Conservation (phyloP, 2,329 filamentous ascomycete species). For the Aspergillus sp. region DNA sequence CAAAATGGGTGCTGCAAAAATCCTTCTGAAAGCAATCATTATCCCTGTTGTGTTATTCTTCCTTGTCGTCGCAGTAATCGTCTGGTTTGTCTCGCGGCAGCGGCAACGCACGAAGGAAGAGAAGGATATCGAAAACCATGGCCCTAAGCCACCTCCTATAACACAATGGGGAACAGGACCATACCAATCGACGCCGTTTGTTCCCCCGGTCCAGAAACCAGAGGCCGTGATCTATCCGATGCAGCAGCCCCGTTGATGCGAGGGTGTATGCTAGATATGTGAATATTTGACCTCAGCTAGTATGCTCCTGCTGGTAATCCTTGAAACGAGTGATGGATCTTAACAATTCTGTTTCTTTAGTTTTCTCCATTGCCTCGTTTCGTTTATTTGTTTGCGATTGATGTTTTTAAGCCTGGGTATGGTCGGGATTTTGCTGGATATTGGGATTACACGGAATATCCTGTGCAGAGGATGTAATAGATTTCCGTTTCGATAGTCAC, state of each 20-base stretch:
- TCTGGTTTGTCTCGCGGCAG: slow-evolving; percentile 9
- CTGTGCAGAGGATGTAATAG: too few species aligned
- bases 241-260: neutral
- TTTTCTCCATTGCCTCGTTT: too few species aligned
- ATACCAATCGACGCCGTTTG: neutral
- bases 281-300: neutral
- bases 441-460: too few species aligned
- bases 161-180: slow-evolving; percentile 10
- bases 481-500: too few species aligned
- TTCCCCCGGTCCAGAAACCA: slow-evolving; percentile 9
- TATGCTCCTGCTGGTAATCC: neutral
- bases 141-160: slow-evolving; percentile 12
- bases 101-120: slow-evolving; percentile 8
- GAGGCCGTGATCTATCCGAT: slow-evolving; percentile 6
- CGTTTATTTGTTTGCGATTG: too few species aligned
- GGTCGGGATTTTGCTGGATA: too few species aligned
- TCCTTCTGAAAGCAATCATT: slow-evolving; percentile 15
- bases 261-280: neutral
- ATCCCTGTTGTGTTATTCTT: slow-evolving; percentile 12
- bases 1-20: slow-evolving; percentile 13
- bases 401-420: too few species aligned
- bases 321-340: too few species aligned
- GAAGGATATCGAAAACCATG: slow-evolving; percentile 1
- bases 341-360: too few species aligned
- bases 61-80: slow-evolving; percentile 4